These are phyloP conservation scores for Nothophoma quercina DNA, from an alignment of 2,329 filamentous ascomycete genomes.

Conservation along the genomic window DNA sequence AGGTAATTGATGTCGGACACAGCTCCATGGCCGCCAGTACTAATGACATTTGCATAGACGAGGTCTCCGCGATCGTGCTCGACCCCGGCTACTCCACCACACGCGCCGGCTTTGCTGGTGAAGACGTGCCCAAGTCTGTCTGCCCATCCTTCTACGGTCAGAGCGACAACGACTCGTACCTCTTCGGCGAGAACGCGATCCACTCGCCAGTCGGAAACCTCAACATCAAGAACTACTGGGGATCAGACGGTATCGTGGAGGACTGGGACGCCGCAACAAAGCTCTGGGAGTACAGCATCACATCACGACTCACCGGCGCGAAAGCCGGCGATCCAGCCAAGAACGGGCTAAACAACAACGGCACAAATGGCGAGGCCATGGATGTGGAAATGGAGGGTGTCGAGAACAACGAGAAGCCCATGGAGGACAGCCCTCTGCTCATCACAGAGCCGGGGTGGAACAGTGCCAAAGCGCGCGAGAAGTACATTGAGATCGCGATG, in stretches of 20 bases:
- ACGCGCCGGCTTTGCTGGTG: slow-evolving; percentile 94
- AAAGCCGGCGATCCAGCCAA: slow-evolving; percentile 73
- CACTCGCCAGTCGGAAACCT: slow-evolving; percentile 77
- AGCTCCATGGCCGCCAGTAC: slow-evolving; percentile 13
- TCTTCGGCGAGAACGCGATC: slow-evolving; percentile 92
- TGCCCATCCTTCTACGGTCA: slow-evolving; percentile 87
- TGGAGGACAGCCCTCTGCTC: slow-evolving; percentile 88
- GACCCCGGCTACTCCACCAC: slow-evolving; percentile 92
- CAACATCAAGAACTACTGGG: slow-evolving; percentile 92
- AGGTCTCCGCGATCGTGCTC: slow-evolving; percentile 95
- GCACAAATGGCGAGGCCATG: slow-evolving; percentile 63
- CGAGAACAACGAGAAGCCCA: slow-evolving; percentile 71
- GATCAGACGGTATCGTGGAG: slow-evolving; percentile 85
- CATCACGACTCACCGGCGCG: slow-evolving; percentile 82
- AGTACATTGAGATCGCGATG: slow-evolving; percentile 95
- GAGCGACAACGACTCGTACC: slow-evolving; percentile 56
- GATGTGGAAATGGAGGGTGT: slow-evolving; percentile 64
- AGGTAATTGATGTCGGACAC: slow-evolving; percentile 37
- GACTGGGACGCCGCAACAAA: slow-evolving; percentile 93
- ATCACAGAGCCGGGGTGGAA: slow-evolving; percentile 98
- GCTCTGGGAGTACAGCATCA: slow-evolving; percentile 92
- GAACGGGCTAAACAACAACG: slow-evolving; percentile 76
- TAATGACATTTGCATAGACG: slow-evolving; percentile 67
- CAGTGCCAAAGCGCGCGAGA: slow-evolving; percentile 83
- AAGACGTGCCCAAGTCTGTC: slow-evolving; percentile 95